Conservation (phyloP, 108 stramenopile species). For the Cyclotella sp. region DNA sequence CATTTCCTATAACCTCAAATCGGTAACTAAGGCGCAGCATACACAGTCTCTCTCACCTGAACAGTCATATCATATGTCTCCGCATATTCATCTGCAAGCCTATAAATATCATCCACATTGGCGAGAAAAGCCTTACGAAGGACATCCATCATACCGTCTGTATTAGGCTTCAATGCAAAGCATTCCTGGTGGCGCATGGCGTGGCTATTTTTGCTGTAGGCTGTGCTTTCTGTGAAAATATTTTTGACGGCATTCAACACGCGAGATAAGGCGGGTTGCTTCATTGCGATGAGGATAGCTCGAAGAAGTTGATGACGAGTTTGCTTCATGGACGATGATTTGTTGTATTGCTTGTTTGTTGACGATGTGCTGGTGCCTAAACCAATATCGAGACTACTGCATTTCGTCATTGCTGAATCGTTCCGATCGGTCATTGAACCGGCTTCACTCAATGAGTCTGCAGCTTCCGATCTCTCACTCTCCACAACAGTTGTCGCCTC, state of each 20-base stretch:
- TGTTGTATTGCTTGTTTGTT: conserved; percentile 13
- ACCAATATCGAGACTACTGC: conserved; percentile 74
- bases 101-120: conserved; percentile 93
- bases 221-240: conserved; percentile 82
- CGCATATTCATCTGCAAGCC: conserved; percentile 85
- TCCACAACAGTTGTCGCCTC: conserved; percentile 44
- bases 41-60: conserved; percentile 47
- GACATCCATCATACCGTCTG: conserved; percentile 88
- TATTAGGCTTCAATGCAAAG: conserved; percentile 86
- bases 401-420: conserved; percentile 46
- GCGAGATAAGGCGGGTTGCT: conserved; percentile 67
- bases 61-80: conserved; percentile 81
- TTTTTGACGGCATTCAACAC: conserved; percentile 65
- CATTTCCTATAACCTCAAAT: too few species aligned
- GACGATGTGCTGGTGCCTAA: conserved; percentile 54
- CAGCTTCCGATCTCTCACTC: conserved; percentile 40
- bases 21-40: too few species aligned
- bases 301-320: conserved; percentile 72
- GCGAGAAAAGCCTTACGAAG: conserved; percentile 83
- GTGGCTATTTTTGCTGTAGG: conserved; percentile 75
- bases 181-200: conserved; percentile 93
- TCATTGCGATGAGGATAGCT: conserved; percentile 79
- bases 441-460: conserved; percentile 27
- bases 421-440: conserved; percentile 33
- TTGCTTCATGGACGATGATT: conserved; percentile 3